These are phyloP conservation scores for Corinectria fuckeliana DNA, from an alignment of 2,329 filamentous ascomycete genomes.

Conservation along the genomic window DNA sequence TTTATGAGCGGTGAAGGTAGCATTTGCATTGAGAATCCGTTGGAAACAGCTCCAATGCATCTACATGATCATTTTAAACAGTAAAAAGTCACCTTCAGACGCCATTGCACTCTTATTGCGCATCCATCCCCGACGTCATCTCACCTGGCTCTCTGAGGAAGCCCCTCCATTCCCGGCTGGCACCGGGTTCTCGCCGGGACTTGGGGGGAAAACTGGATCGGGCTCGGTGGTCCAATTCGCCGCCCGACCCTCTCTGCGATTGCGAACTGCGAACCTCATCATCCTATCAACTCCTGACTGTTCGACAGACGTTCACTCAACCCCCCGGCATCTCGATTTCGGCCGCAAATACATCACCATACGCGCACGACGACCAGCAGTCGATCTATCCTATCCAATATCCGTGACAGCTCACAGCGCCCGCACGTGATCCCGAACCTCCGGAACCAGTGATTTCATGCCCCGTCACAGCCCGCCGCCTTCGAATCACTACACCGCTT, in stretches of 20 bases:
- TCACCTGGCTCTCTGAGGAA: slow-evolving; percentile 10
- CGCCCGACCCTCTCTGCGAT: slow-evolving; percentile 22
- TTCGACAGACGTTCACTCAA: slow-evolving; percentile 17
- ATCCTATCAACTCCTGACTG: slow-evolving; percentile 16
- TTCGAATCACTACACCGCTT: slow-evolving; percentile 39
- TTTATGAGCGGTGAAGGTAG: slow-evolving; percentile 18
- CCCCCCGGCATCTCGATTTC: slow-evolving; percentile 6
- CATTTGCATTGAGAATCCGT: neutral
- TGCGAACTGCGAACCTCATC: slow-evolving; percentile 30
- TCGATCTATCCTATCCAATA: neutral
- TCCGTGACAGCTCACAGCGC: slow-evolving; percentile 9
- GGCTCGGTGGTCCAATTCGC: slow-evolving; percentile 23
- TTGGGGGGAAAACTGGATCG: slow-evolving; percentile 31
- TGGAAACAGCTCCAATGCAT: neutral
- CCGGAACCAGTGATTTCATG: slow-evolving; percentile 41
- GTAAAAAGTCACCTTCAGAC: neutral
- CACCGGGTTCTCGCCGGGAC: slow-evolving; percentile 32
- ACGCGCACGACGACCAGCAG: neutral
- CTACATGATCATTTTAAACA: neutral
- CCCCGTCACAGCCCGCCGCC: slow-evolving; percentile 38
- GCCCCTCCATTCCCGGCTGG: slow-evolving; percentile 35
- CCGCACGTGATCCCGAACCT: slow-evolving; percentile 33
- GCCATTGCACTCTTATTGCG: neutral
- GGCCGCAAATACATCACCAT: neutral
- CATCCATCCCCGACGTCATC: slow-evolving; percentile 29